Evolutionary conservation across 2,329 filamentous ascomycete genomes (phyloP).

Genomic region (Penicillium sp.): DNA sequence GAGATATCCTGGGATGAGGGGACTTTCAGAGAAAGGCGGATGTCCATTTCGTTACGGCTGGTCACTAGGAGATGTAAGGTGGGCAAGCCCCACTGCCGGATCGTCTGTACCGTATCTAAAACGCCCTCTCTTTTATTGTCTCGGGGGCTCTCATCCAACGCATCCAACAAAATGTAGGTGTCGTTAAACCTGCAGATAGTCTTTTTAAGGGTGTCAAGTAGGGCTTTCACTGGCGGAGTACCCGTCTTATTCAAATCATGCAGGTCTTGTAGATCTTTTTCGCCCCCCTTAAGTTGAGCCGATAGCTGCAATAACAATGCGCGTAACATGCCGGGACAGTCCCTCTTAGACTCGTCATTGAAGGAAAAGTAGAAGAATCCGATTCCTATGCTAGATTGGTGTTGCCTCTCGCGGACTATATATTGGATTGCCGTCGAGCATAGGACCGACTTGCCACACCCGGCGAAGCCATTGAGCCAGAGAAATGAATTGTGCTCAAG

Average conservation of each 20-base stretch:
- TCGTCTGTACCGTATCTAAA: neutral
- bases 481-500: constrained; percentile 25
- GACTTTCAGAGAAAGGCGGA: neutral
- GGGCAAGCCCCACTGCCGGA: constrained; percentile 11
- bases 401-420: constrained; percentile 14
- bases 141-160: constrained; percentile 16
- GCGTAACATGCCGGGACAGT: constrained; percentile 22
- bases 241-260: neutral
- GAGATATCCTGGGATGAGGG: neutral
- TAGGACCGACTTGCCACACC: constrained; percentile 34
- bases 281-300: constrained; percentile 13
- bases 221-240: neutral
- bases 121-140: constrained; percentile 4
- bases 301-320: constrained; percentile 29
- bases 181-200: neutral
- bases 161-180: constrained; percentile 11
- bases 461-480: constrained; percentile 32
- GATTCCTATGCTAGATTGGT: constrained; percentile 16
- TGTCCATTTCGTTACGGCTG: constrained; percentile 18
- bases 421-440: constrained; percentile 30
- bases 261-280: constrained; percentile 16
- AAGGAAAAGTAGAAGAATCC: constrained; percentile 22
- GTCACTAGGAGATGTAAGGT: constrained; percentile 26
- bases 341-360: constrained; percentile 26
- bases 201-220: constrained; percentile 1